Base-by-base conservation (phyloP, 805 yeast species). In the Candida nanaspora region DNA sequence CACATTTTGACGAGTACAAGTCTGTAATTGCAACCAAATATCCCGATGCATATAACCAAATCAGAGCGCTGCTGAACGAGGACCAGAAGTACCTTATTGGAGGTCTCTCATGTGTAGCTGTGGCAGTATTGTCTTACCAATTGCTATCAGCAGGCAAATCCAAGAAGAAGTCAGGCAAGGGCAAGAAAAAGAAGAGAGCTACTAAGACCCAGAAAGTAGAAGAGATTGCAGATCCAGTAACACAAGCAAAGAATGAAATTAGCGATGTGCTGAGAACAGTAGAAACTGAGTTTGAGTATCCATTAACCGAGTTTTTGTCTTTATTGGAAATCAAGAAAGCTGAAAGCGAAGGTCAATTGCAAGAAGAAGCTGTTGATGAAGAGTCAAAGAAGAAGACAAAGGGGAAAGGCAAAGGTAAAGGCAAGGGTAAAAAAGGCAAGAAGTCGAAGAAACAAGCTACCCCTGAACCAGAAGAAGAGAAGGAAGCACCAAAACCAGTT, bases 241-340 rank as follows among this genome's bases (percentile, higher is more conserved):
- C 46, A 22, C 28, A 31, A 14, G 37, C 60, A 5, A 42, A 50
- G 29, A 36, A 41, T 7, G 42, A 45, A 38, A 51, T 56, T 15
- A 45, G 42, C 10, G 37, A 22, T 13, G 39, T 52, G 19, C 28
- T 35, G 18, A 41, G 23, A 6, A 52, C 51, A 31, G 49, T 55
- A 22, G 44, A 49, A 20, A 35, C 41, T 6, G 45, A 45, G 16
- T 56, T 44, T 26, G 43, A 42, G 16, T 38, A 45, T 5, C 37
- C 33, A 9, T 31, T 53, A 8, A 33, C 37, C 2, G 36, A 38
- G 11, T 46, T 47, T 25, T 39, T 51, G 22, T 31, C 22, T n/a
- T 16, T 18, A 31, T 19, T 31, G 34, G 42, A 43, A 28, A n/a
- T 27, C 7, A 46, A 52, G 16, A 53, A 57, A 33, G 29, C 36